A percentile compares a stretch with the other conserved stretches of the same genome.
phyloP scores from a whole-genome alignment of 768 basidiomycete species.

The Trametes villosa region DNA sequence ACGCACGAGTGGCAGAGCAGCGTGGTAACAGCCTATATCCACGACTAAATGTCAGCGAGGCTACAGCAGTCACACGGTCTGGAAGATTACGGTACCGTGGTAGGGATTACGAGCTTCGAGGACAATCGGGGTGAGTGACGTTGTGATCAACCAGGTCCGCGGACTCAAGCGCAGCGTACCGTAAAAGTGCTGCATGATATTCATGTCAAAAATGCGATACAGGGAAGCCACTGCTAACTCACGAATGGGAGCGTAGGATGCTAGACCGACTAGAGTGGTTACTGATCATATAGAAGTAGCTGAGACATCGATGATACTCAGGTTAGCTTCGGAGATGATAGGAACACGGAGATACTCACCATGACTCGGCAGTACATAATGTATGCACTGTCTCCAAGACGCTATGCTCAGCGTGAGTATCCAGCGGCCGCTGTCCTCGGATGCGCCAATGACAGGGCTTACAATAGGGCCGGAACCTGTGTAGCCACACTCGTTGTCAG shows the following conservation, averaged over 20 bases:
- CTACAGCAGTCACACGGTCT: too few relatives aligned
- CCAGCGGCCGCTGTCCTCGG: too few relatives aligned
- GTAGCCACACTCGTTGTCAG: not conserved
- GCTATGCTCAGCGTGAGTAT: not conserved
- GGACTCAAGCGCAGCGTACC: not conserved
- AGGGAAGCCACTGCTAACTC: too few relatives aligned
- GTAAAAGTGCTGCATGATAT: not conserved
- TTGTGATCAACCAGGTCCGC: too few relatives aligned
- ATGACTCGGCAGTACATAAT: not conserved
- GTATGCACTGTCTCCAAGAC: not conserved
- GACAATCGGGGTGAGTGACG: too few relatives aligned
- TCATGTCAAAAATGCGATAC: too few relatives aligned
- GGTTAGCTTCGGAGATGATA: too few relatives aligned
- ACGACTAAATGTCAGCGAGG: too few relatives aligned
- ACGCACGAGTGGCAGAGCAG: too few relatives aligned
- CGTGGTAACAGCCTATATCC: too few relatives aligned
- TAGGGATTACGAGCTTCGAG: not conserved
- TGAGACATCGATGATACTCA: not conserved
- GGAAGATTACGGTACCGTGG: not conserved
- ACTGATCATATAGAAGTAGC: not conserved
- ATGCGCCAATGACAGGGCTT: not conserved
- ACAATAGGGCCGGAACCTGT: not conserved
- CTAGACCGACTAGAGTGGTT: not conserved
- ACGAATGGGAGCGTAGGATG: too few relatives aligned
- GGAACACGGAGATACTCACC: too few relatives aligned